Evolutionary conservation across 2,329 filamentous ascomycete genomes (phyloP), one percentile per base, ranked within the genome.

Genomic region (Calycina herbarum): DNA sequence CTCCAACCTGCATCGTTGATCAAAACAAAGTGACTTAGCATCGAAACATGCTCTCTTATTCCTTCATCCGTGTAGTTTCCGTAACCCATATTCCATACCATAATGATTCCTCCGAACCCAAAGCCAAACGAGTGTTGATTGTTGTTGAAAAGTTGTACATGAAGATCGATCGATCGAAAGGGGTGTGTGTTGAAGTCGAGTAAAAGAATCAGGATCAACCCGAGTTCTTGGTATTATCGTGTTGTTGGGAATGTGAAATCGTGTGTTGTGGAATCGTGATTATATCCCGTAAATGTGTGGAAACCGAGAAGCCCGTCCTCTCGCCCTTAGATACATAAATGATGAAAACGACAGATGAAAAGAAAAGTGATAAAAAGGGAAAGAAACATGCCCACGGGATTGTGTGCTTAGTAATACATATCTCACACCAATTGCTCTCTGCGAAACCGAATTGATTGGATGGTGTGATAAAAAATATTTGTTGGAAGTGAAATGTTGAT

Each of bases 371-470:
- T 24, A 24, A 54, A 54, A 48, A 48, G n/a, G 20, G 48, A 54
- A 27, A 27, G 10, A 54, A 54, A 54, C 27, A 54, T 54, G 20
- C 48, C 48, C 48, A 54, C 48, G 48, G 38, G n/a, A 54, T 54
- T 13, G 48, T 54, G 45, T 51, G 48, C 13, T 24, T 17, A 40
- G 13, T 54, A 54, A 54, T 54, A 54, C 48, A 54, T 54, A 24
- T 54, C 20, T 54, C 48, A 54, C 48, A 54, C 48, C 48, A 54
- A 54, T 54, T 54, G 48, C 20, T 24, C 20, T 54, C 48, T 13
- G 48, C 8, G 48, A 13, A 54, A 27, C 48, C 20, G 48, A 54
- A 27, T 13, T 27, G 20, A 54, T 27, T 54, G 48, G 48, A 54
- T 54, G 48, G 48, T 54, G 48, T 54, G 48, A 54, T 54, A 54